phyloP scores from a whole-genome alignment of 176 grass and related monocot genomes.

The Musa schizocarpa region DNA sequence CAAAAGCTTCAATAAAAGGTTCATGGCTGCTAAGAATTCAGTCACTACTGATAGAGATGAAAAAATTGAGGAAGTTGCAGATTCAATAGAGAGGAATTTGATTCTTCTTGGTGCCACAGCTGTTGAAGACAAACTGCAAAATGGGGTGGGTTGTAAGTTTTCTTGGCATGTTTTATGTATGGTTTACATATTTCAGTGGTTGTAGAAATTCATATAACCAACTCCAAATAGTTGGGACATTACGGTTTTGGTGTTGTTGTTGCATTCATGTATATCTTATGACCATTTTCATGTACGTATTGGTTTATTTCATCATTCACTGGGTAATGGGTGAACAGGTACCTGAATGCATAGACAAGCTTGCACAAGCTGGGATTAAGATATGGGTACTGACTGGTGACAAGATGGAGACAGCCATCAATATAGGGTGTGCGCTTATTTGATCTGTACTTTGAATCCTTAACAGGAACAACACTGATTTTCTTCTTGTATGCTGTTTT shows the following conservation, averaged over 20 bases:
- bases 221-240: no score
- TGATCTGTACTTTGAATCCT: conserved; percentile 9
- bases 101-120: conserved; percentile 96
- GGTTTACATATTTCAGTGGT: no score
- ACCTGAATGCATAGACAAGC: conserved; percentile 96
- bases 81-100: conserved; percentile 69
- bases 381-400: conserved; percentile 97
- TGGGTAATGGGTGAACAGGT: conserved; percentile 36
- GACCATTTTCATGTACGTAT: neutral
- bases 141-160: conserved; percentile 42
- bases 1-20: conserved; percentile 44
- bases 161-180: neutral
- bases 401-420: conserved; percentile 99
- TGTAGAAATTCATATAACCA: no score
- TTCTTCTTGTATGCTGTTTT: conserved; percentile 25
- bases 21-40: conserved; percentile 57
- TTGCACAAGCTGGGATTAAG: conserved; percentile 93
- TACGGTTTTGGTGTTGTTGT: no score
- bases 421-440: conserved; percentile 66
- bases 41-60: conserved; percentile 68
- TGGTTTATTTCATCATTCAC: neutral
- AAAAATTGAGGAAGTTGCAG: conserved; percentile 63
- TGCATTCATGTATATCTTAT: neutral
- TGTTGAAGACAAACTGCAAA: conserved; percentile 98
- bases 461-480: neutral